A percentile compares a stretch with the other conserved stretches of the same genome.
Evolutionary conservation across 1,284 basidiomycete species (phyloP).

Genomic region (Paramarasmius palmivorus): DNA sequence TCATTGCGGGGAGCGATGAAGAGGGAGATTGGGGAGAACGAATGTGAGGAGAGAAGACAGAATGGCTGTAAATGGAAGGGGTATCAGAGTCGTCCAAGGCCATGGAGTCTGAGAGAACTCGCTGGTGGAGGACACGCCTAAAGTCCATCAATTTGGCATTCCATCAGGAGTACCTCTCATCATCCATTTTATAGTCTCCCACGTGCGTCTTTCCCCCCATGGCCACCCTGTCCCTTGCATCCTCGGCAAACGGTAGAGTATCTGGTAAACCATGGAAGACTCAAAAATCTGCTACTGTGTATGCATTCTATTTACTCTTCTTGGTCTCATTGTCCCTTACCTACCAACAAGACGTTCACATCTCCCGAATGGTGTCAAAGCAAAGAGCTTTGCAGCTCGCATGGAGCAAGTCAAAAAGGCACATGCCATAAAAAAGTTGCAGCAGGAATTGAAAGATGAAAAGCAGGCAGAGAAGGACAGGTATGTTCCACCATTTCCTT

Average conservation of each 20-base stretch:
- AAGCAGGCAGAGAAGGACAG: slow-evolving; percentile 66
- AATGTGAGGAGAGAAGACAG: slow-evolving; percentile 47
- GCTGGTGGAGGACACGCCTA: slow-evolving; percentile 54
- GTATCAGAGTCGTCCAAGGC: slow-evolving; percentile 62
- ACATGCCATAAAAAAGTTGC: slow-evolving; percentile 69
- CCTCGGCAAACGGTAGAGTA: slow-evolving; percentile 58
- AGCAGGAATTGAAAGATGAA: slow-evolving; percentile 73
- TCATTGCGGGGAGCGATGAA: slow-evolving; percentile 25
- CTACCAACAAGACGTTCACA: slow-evolving; percentile 58
- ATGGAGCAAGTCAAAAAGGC: slow-evolving; percentile 68
- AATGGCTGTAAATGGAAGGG: slow-evolving; percentile 65
- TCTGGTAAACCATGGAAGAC: slow-evolving; percentile 74
- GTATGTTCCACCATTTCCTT: slow-evolving; percentile 33
- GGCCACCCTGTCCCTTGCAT: slow-evolving; percentile 40
- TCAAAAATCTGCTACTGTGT: slow-evolving; percentile 65
- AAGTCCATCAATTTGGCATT: slow-evolving; percentile 27
- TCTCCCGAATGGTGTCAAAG: slow-evolving; percentile 63
- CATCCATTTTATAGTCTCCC: not conserved
- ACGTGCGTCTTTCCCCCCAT: not conserved
- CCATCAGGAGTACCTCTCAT: not conserved
- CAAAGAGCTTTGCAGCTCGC: slow-evolving; percentile 65
- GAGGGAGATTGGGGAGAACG: slow-evolving; percentile 11
- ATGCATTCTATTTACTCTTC: slow-evolving; percentile 21
- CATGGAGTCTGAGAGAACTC: too few relatives aligned
- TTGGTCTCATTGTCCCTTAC: slow-evolving; percentile 7